Conservation (phyloP, 2,329 filamentous ascomycete species). For the Exophiala xenobiotica region DNA sequence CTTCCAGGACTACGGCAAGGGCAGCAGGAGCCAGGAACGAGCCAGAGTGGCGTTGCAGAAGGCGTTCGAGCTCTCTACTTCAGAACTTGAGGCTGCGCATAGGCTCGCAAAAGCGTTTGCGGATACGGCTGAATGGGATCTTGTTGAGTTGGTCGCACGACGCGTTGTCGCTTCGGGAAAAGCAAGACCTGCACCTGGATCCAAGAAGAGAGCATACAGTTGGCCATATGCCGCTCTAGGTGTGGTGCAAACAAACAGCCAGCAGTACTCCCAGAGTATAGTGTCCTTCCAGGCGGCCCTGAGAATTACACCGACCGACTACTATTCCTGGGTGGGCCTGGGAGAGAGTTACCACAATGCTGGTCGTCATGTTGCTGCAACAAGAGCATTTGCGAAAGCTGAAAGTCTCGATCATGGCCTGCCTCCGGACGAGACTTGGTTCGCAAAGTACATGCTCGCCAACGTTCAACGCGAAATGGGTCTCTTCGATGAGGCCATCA, state of each 20-base stretch:
- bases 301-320: constrained; percentile 78
- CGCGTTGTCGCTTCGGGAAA: constrained; percentile 93
- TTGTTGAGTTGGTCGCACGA: constrained; percentile 88
- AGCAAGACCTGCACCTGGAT: constrained; percentile 84
- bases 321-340: constrained; percentile 92
- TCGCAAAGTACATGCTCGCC: constrained; percentile 92
- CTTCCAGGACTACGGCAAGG: constrained; percentile 86
- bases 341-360: constrained; percentile 98
- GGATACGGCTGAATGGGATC: constrained; percentile 89
- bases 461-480: constrained; percentile 91
- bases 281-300: constrained; percentile 89
- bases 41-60: constrained; percentile 95
- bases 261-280: constrained; percentile 84
- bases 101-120: constrained; percentile 83
- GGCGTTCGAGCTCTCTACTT: constrained; percentile 85
- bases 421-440: constrained; percentile 75
- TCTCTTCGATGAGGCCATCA: constrained; percentile 80
- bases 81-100: constrained; percentile 84
- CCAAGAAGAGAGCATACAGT: constrained; percentile 87
- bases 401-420: constrained; percentile 68
- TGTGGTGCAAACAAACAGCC: constrained; percentile 90
- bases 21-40: constrained; percentile 80
- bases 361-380: constrained; percentile 88
- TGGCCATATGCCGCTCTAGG: constrained; percentile 95
- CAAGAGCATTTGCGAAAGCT: constrained; percentile 84